Percentiles rank a stretch among this genome's conserved stretches.
Evolutionary conservation across 192 early-diverging fungal species (phyloP).

Genomic region (Entophlyctis luteolus): DNA sequence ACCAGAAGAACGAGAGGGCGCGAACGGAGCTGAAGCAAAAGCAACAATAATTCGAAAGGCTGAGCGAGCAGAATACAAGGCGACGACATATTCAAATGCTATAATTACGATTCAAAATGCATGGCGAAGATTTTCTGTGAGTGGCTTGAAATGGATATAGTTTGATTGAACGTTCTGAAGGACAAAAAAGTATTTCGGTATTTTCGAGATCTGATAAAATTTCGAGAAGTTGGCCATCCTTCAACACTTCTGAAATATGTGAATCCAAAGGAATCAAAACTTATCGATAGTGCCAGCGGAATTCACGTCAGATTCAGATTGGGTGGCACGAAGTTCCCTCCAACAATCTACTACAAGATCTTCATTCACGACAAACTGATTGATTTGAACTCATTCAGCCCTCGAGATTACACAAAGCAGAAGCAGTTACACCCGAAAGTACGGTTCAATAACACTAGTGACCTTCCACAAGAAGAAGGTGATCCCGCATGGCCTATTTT

Average conservation of each 20-base stretch:
- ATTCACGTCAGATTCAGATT: slow-evolving; percentile 56
- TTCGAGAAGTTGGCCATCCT: slow-evolving; percentile 52
- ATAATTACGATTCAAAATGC: slow-evolving; percentile 46
- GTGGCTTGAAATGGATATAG: neutral
- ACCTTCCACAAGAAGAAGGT: neutral
- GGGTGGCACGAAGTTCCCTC: slow-evolving; percentile 55
- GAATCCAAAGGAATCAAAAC: slow-evolving; percentile 54
- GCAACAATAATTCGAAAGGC: slow-evolving; percentile 35
- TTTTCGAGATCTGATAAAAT: slow-evolving; percentile 53
- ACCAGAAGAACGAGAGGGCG: slow-evolving; percentile 10
- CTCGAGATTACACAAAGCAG: slow-evolving; percentile 52
- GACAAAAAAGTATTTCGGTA: slow-evolving; percentile 50
- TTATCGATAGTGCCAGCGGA: slow-evolving; percentile 47
- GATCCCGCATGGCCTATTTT: neutral
- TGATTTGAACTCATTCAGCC: slow-evolving; percentile 60
- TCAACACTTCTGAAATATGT: slow-evolving; percentile 50
- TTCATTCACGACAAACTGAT: slow-evolving; percentile 50
- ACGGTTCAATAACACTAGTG: slow-evolving; percentile 40
- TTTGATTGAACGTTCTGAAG: neutral
- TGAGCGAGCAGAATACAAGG: slow-evolving; percentile 23
- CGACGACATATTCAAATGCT: slow-evolving; percentile 35
- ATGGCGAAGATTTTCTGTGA: slow-evolving; percentile 51
- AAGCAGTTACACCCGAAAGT: slow-evolving; percentile 39
- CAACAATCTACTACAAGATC: slow-evolving; percentile 61
- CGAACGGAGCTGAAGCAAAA: slow-evolving; percentile 25